phyloP scores from a whole-genome alignment of 768 basidiomycete genomes.

The Collybiopsis confluens region DNA sequence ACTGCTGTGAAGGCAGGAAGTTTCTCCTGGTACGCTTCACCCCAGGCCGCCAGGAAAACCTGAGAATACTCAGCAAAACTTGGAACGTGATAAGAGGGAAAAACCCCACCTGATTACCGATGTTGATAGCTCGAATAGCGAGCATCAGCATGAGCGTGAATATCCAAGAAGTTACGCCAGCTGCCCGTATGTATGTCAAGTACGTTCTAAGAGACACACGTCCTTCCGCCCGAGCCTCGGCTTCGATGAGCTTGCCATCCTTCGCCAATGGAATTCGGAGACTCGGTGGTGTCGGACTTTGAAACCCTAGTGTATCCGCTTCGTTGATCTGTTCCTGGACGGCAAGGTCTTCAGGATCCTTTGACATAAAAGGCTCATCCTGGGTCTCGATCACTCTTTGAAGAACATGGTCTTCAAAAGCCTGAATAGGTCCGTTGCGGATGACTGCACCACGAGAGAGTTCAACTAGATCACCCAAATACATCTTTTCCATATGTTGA shows the following conservation, averaged over 20 bases:
- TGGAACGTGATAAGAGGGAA: background rate
- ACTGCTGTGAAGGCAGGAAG: constrained; percentile 15
- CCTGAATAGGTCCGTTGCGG: constrained; percentile 46
- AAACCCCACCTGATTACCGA: constrained; percentile 48
- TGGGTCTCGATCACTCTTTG: constrained; percentile 41
- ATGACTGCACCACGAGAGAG: constrained; percentile 45
- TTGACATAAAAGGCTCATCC: constrained; percentile 33
- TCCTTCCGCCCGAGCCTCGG: constrained; percentile 64
- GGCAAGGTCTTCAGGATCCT: constrained; percentile 15
- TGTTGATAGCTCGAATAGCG: constrained; percentile 50
- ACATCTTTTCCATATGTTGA: too few species aligned
- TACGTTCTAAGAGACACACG: constrained; percentile 58
- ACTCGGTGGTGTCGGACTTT: background rate
- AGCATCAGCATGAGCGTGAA: constrained; percentile 49
- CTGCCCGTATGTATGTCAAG: constrained; percentile 57
- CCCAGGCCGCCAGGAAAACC: constrained; percentile 68
- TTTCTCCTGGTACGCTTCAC: constrained; percentile 54
- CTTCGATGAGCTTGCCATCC: constrained; percentile 56
- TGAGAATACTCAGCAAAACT: constrained; percentile 19
- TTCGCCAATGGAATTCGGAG: constrained; percentile 5
- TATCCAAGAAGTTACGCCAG: constrained; percentile 53
- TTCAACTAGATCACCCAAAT: constrained; percentile 47
- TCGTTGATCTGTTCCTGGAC: constrained; percentile 25
- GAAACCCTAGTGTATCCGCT: constrained; percentile 21
- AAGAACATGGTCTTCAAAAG: constrained; percentile 41